phyloP scores from a whole-genome alignment of 2,329 filamentous ascomycete species.

The Cladophialophora chaetospira region DNA sequence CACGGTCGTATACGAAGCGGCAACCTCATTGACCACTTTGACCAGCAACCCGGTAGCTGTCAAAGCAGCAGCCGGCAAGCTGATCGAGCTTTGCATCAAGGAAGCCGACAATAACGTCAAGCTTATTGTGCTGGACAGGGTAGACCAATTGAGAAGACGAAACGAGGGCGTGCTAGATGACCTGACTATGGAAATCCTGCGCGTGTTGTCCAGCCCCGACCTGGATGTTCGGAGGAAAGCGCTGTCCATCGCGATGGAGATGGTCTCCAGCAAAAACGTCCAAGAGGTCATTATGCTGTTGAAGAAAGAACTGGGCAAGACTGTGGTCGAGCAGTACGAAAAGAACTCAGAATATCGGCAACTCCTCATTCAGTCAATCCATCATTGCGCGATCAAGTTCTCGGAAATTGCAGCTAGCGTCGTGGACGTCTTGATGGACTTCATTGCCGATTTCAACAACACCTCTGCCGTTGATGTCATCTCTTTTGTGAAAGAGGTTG shows the following conservation, averaged over 20 bases:
- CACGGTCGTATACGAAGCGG: slow-evolving; percentile 96
- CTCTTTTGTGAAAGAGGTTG: slow-evolving; percentile 97
- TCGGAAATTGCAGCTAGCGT: slow-evolving; percentile 97
- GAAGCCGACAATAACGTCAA: slow-evolving; percentile 99
- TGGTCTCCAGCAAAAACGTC: slow-evolving; percentile 98
- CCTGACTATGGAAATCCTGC: slow-evolving; percentile 92
- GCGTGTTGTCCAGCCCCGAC: slow-evolving; percentile 91
- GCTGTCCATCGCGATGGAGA: slow-evolving; percentile 84
- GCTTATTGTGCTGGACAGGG: slow-evolving; percentile 92
- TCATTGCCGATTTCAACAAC: slow-evolving; percentile 97
- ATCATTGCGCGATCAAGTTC: slow-evolving; percentile 98
- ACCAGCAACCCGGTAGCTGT: slow-evolving; percentile 97
- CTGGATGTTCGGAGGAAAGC: slow-evolving; percentile 94
- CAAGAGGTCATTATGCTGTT: slow-evolving; percentile 94
- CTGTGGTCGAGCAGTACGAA: slow-evolving; percentile 97
- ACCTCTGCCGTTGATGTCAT: slow-evolving; percentile 96
- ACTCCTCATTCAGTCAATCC: slow-evolving; percentile 93
- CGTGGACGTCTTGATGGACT: slow-evolving; percentile 96
- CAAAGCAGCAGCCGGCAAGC: slow-evolving; percentile 92
- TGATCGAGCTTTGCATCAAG: slow-evolving; percentile 96
- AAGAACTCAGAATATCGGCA: slow-evolving; percentile 96
- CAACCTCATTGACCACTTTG: slow-evolving; percentile 87
- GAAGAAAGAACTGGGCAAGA: slow-evolving; percentile 97
- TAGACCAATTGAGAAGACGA: slow-evolving; percentile 81
- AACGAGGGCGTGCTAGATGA: slow-evolving; percentile 93